Base-by-base conservation (phyloP, 768 basidiomycete genomes). In the Phanerochaete sordida region DNA sequence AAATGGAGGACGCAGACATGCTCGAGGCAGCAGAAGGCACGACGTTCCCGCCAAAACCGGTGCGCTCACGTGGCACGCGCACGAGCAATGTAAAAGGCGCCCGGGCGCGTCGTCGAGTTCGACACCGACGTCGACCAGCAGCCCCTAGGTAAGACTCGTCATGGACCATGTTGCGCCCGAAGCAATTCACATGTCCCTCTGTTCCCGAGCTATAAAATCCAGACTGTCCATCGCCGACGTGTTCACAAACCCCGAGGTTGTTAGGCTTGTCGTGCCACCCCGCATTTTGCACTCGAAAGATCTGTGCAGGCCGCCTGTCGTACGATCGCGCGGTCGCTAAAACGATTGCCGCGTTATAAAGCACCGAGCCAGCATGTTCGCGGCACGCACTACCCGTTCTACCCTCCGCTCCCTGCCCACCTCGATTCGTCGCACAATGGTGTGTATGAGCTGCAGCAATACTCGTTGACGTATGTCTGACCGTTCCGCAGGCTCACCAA, bases 101-200 rank as follows among this genome's bases (percentile, higher is more conserved):
- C 95, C 7, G 79, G 86, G 35, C 81, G 77, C 47, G 81, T 87
- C 21, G 78, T 94, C 5, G 80, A 87, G 70, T 68, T 86, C 33
- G 46, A 39, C 47, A 31, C 15, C n/a, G 39, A 9, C n/a, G n/a
- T n/a, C n/a, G n/a, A 35, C 23, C 12, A 43, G 12, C 6, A 54
- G 24, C 28, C 33, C 11, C 28, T 4, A 43, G 19, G 19, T 19
- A 19, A 43, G 8, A 19, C 7, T 43, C 39, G 19, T 43, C 39
- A 43, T 43, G 8, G 39, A 16, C 39, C 39, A 6, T 9, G 39
- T 43, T 24, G 24, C 53, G 33, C 35, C 33, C 23, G 53, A 37
- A 8, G 53, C 50, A n/a, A 52, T 52, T 59, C 58, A 59, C 58
- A 59, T 59, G 58, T 37, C 31, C 53, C 37, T 8, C 8, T 16